Evolutionary conservation across 2,329 filamentous ascomycete genomes (phyloP), one percentile per base, ranked within the genome.

Genomic region (Juglanconis sp.): DNA sequence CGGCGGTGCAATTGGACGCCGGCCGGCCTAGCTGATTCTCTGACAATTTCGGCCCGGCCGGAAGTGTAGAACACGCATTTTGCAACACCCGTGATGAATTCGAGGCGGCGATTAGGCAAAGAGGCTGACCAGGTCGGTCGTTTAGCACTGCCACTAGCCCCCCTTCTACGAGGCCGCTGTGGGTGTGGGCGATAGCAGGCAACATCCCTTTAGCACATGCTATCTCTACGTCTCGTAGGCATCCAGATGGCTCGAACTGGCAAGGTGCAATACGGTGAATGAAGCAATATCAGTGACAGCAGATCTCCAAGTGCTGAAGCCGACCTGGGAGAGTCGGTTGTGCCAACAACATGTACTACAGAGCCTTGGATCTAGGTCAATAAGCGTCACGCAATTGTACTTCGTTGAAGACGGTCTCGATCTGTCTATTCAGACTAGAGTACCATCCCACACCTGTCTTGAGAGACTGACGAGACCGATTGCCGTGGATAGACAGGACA

Each of bases 401-500:
- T 31, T 8, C 50, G n/a, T 10, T n/a, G 36, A 24, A 30, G 7
- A 17, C 13, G 36, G 50, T 34, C 35, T 42, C 8, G 24, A 31
- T 17, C 44, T 46, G 46, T 38, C 36, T 13, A 38, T 38, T 38
- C 36, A 38, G 11, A 38, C 36, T 8, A 38, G 36, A 38, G 36
- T 38, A 55, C 44, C 24, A 47, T 31, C n/a, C n/a, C 44, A 24
- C 48, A 38, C 57, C 6, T 36, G 30, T 40, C 6, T 50, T 13
- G 46, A 9, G 5, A 48, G 32, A 35, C 34, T 30, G n/a, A 31
- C 13, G 6, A 44, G n/a, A 13, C 35, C 35, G 47, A 30, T 35
- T 31, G 50, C 51, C 38, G 36, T 30, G 34, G 50, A 38, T 36
- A 36, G 53, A 44, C 49, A 55, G 48, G 50, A 46, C 49, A 59